Base-by-base conservation (phyloP, 192 early-diverging fungal genomes). In the Hyaloraphidium curvatum region DNA sequence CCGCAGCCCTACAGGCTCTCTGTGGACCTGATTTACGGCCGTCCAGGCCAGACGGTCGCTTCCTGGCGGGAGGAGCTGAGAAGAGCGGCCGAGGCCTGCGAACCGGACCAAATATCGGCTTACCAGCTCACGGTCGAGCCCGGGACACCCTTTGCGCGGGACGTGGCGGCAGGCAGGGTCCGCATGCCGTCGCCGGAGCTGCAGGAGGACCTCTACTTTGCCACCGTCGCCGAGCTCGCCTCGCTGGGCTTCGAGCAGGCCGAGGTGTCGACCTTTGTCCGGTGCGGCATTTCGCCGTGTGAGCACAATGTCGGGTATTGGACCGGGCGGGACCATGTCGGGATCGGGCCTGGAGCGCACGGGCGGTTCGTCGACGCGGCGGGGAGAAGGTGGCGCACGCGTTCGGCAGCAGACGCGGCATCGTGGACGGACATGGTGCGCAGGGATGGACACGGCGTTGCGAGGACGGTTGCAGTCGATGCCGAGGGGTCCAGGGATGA, bases 81-180 rank as follows among this genome's bases (percentile, higher is more conserved):
- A 0, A 35, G 31, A 5, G 65, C 59, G 39, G 39, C 69, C 21
- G 55, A 40, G 1, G 59, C 39, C 0, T 7, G 52, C 7, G 60
- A 59, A 1, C 62, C 59, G n/a, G 13, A 31, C 22, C 72, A 77
- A 19, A 52, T 77, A 0, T 74, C 72, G 11, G 40, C 67, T 11
- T 77, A 77, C 62, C 66, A 77, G 59, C 62, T 77, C 33, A 77
- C 75, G 13, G 61, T 66, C 0, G 73, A 77, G 55, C 70, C 64
- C 1, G 75, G 75, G 0, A 77, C 75, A 19, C 55, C 55, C 1
- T 35, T 61, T 1, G 59, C 48, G 56, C n/a, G 25, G 19, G 28
- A 55, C 16, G 28, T 54, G 30, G 26, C 1, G 35, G 30, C 28
- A 26, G 31, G 19, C 7, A 23, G 13, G 30, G 50, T 14, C 63